These are phyloP conservation scores for Diaporthe destruens DNA, from an alignment of 2,329 filamentous ascomycete genomes.

Conservation along the genomic window DNA sequence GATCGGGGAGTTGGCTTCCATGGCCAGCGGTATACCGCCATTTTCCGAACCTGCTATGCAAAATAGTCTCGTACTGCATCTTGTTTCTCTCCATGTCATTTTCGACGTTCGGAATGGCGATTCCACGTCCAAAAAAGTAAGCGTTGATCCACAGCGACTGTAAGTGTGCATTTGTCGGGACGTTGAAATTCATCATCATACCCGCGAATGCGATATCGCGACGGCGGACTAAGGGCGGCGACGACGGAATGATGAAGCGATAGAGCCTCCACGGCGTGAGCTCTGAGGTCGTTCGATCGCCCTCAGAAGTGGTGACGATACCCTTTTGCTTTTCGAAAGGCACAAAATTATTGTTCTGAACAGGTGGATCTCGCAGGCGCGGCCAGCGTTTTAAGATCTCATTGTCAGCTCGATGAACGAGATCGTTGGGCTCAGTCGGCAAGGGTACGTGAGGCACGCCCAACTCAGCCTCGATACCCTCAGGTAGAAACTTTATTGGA, in stretches of 20 bases:
- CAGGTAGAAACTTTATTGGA: conserved; percentile 43
- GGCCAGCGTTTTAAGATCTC: not conserved
- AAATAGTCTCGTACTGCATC: conserved; percentile 67
- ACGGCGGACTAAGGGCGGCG: conserved; percentile 50
- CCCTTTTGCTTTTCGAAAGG: conserved; percentile 55
- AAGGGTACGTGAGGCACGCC: conserved; percentile 25
- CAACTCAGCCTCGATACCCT: conserved; percentile 27
- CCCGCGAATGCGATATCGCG: conserved; percentile 62
- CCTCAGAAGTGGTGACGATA: not conserved
- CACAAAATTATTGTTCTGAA: conserved; percentile 58
- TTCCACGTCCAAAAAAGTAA: conserved; percentile 62
- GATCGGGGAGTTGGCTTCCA: conserved; percentile 71
- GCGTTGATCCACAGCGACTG: conserved; percentile 75
- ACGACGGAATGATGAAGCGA: conserved; percentile 56
- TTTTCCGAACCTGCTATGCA: conserved; percentile 76
- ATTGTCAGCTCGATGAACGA: conserved; percentile 60
- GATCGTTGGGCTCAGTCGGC: conserved; percentile 44
- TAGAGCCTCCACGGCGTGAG: conserved; percentile 9
- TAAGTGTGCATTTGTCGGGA: conserved; percentile 56
- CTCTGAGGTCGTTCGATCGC: not conserved
- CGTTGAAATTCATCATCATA: conserved; percentile 58
- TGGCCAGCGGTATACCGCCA: conserved; percentile 73
- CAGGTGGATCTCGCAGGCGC: not conserved
- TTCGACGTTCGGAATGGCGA: not conserved
- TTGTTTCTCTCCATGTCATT: conserved; percentile 45